Evolutionary conservation across 257 asterid species (phyloP), one percentile per base, ranked within the genome.

Genomic region (Solanum medicagineum): DNA sequence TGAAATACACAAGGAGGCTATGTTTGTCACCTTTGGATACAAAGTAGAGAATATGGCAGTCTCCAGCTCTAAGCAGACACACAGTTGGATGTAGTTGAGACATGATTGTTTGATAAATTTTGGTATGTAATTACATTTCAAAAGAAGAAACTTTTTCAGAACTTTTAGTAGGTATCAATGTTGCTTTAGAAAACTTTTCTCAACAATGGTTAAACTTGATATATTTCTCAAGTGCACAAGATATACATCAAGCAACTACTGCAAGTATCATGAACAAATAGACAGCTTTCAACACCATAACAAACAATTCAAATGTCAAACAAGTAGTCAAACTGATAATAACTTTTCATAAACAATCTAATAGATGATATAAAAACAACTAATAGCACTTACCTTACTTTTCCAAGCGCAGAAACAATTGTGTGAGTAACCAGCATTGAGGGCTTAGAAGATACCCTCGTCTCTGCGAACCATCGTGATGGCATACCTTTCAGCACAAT

Each of bases 401-500:
- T 90, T 89, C 99, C 98, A 88, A 97, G 89, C 19, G 92, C 90
- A 17, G 98, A 95, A 83, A 97, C 87, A 85, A 97, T 95, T 68
- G 98, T 94, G 83, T 97, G 98, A 80, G 96, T 90, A 77, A 95
- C 98, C 57, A 97, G 94, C 98, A 97, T 95, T 57, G 99, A 97
- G 81, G 99, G 99, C 88, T 95, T 97, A 71, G 98, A 93, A 79
- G 99, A 97, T 79, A 97, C 99, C 83, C 98, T 92, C 22, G 97
- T 91, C 89, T 97, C 99, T 55, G 99, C 97, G 85, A 95, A 95
- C 99, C 99, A 97, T 88, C 99, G 90, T 47, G 98, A 97, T n/a
- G 99, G 99, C 87, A 93, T 88, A 75, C 99, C 98, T 90, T 90
- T 94, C 86, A 97, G 36, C 83, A 95, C 86, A 66, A 97, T 90